Evolutionary conservation across 202 grass and related monocot genomes (phyloP).

Genomic region (Schoenoplectus triqueter): DNA sequence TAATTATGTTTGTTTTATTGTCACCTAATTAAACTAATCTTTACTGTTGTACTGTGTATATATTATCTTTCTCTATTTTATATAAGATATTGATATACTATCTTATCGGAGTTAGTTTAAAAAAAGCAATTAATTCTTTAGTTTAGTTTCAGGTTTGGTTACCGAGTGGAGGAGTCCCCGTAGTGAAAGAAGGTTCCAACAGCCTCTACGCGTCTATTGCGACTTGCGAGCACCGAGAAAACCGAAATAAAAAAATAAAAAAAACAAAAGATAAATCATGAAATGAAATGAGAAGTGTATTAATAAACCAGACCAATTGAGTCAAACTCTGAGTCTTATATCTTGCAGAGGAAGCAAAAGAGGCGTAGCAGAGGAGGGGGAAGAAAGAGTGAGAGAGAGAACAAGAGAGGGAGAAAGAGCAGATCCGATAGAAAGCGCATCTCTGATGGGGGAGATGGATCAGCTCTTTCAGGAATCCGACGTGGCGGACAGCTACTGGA

Average conservation of each 20-base stretch:
- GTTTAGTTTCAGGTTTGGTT: neutral
- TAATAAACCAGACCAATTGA: neutral
- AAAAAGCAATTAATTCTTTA: neutral
- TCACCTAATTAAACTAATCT: no score
- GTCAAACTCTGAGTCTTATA: neutral
- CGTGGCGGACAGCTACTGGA: slow-evolving; percentile 25
- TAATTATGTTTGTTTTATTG: no score
- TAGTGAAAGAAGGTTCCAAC: slow-evolving; percentile 11
- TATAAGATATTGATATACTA: neutral
- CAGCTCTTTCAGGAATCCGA: neutral
- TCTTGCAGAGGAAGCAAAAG: slow-evolving; percentile 6
- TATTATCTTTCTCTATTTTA: no score
- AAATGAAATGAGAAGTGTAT: neutral
- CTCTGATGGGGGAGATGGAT: slow-evolving; percentile 9
- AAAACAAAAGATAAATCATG: neutral
- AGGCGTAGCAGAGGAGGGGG: neutral
- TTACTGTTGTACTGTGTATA: no score
- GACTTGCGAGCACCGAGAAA: slow-evolving; percentile 19
- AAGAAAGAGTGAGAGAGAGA: neutral
- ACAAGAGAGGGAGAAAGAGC: no score
- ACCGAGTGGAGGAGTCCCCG: neutral
- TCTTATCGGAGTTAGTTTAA: neutral
- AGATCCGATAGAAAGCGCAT: neutral
- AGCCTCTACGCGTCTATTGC: slow-evolving; percentile 15
- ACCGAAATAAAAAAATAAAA: neutral